Conservation (phyloP, 2,329 filamentous ascomycete genomes). For the Penicillium sp. region DNA sequence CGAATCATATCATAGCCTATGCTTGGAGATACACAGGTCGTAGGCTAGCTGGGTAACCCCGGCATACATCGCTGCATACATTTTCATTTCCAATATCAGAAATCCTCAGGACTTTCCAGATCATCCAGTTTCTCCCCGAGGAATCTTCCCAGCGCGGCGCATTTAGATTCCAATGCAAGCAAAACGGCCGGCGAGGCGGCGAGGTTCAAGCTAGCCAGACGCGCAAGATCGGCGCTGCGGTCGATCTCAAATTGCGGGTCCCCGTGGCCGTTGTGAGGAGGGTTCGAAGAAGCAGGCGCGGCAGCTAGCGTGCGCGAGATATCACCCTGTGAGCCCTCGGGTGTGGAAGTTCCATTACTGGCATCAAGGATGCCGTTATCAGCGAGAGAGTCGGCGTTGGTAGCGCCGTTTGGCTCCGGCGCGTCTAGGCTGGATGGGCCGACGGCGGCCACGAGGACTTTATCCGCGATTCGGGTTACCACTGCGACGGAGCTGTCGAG, state of each 20-base stretch:
- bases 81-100: conserved; percentile 23
- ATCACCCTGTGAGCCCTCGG: conserved; percentile 17
- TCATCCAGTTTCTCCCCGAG: conserved; percentile 42
- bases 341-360: conserved; percentile 9
- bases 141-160: conserved; percentile 43
- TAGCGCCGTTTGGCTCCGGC: neutral
- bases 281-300: conserved; percentile 13
- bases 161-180: conserved; percentile 45
- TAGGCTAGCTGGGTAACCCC: neutral
- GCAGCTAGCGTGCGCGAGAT: conserved; percentile 11
- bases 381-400: conserved; percentile 4
- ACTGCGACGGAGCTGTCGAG: conserved; percentile 43
- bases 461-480: conserved; percentile 44
- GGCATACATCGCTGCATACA: too few relatives aligned
- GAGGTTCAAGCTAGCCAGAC: conserved; percentile 42
- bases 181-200: conserved; percentile 41
- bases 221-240: conserved; percentile 40
- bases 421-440: conserved; percentile 37
- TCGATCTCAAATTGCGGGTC: conserved; percentile 43
- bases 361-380: neutral
- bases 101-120: conserved; percentile 45
- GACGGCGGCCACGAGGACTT: conserved; percentile 44
- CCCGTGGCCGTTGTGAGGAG: conserved; percentile 28
- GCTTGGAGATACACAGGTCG: neutral
- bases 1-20: neutral